Evolutionary conservation across 2,329 filamentous ascomycete genomes (phyloP), one percentile per base, ranked within the genome.

Genomic region (Clarireedia hainanense): DNA sequence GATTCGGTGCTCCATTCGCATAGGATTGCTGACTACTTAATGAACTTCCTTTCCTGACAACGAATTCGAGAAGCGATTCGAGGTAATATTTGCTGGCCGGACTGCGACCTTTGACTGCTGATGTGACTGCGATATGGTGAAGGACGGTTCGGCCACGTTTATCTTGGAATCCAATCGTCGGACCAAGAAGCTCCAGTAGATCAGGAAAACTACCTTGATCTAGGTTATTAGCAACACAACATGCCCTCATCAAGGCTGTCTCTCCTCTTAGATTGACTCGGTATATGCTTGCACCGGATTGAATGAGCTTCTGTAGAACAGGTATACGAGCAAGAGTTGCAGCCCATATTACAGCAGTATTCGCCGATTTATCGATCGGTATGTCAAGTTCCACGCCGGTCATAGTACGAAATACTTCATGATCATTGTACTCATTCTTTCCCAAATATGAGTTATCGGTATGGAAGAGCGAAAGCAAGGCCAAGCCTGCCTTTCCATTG

Each of bases 311-410:
- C 53, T 88, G 84, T 56, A 97, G 76, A 5, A 99, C 77, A 1
- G 88, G 81, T 69, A 95, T 86, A 15, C 92, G 86, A 2, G 91
- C 91, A 47, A 99, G 77, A 4, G 94, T 96, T 5, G 94, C 91
- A 2, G 94, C 94, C 94, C 94, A 99, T 68, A 97, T 92, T 42
- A 99, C 76, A 2, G 91, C 91, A 17, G 91, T 97, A 67, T 97
- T 90, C 37, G 85, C 85, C 57, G 90, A 90, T 26, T 86, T 80
- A 67, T 99, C 94, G 56, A 99, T 89, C 1, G 94, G 92, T 69
- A 94, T 86, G 67, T 99, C 94, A 23, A 97, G 80, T 63, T 99
- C 92, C 40, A 85, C 76, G 0, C 89, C 83, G 1, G 84, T 86
- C 55, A 96, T 78, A 9, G 84, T 84, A 48, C 84, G 78, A 40